These are phyloP conservation scores for Pseudozyma hubeiensis DNA, from an alignment of 1,284 basidiomycete genomes.

Conservation along the genomic window DNA sequence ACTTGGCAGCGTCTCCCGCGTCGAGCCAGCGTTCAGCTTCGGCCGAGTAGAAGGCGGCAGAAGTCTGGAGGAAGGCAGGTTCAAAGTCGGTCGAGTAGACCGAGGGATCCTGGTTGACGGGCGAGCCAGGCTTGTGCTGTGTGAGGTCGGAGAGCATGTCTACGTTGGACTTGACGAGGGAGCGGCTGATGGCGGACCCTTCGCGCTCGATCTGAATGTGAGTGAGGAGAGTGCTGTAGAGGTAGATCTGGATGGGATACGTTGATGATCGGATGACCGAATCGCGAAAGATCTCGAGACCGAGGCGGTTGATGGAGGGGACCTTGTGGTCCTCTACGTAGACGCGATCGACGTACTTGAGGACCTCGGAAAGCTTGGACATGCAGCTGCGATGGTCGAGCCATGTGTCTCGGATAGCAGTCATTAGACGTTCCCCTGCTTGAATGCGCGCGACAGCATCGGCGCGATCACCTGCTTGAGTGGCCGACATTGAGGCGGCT, in stretches of 20 bases:
- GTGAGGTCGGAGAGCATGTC: conserved; percentile 83
- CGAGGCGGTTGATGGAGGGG: conserved; percentile 81
- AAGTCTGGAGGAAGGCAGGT: conserved; percentile 82
- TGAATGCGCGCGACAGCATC: conserved; percentile 66
- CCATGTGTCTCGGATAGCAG: conserved; percentile 87
- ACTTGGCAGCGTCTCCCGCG: conserved; percentile 83
- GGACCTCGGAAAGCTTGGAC: conserved; percentile 86
- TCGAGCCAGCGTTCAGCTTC: conserved; percentile 82
- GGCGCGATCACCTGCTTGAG: conserved; percentile 50
- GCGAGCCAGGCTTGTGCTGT: conserved; percentile 63
- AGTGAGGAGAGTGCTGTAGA: conserved; percentile 83
- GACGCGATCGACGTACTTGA: conserved; percentile 84
- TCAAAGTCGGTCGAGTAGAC: conserved; percentile 90
- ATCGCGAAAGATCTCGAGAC: conserved; percentile 84
- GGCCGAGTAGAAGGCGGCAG: conserved; percentile 80
- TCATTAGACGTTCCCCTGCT: conserved; percentile 86
- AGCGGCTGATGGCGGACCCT: conserved; percentile 89
- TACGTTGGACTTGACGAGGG: conserved; percentile 85
- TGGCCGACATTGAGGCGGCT: conserved; percentile 42
- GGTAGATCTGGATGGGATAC: conserved; percentile 82
- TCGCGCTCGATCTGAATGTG: conserved; percentile 92
- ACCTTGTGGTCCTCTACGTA: conserved; percentile 60
- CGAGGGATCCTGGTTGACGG: conserved; percentile 68
- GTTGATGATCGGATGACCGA: conserved; percentile 76
- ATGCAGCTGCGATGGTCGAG: conserved; percentile 92